These are phyloP conservation scores for Torulaspora maleeae DNA, from an alignment of 805 yeast genomes.

Conservation along the genomic window DNA sequence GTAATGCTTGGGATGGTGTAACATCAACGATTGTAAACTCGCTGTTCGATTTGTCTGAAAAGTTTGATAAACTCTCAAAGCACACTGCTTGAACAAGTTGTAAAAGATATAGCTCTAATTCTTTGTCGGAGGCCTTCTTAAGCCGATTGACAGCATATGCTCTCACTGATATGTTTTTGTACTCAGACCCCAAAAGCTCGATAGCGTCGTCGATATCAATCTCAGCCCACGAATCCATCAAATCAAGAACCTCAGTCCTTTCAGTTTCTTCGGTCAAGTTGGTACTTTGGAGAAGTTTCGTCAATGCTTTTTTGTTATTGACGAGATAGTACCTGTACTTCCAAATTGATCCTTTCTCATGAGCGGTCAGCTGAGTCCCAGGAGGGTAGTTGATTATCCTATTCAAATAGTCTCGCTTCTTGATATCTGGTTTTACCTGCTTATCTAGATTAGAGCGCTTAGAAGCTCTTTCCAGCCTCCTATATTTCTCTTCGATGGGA, in stretches of 20 bases:
- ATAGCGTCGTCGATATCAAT: constrained; percentile 81
- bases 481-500: constrained; percentile 83
- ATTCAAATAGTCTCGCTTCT: constrained; percentile 66
- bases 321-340: constrained; percentile 77
- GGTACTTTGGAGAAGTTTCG: constrained; percentile 81
- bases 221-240: constrained; percentile 65
- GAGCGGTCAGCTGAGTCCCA: constrained; percentile 71
- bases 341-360: constrained; percentile 87
- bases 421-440: constrained; percentile 85
- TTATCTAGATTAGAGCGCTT: constrained; percentile 71
- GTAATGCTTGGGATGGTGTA: constrained; percentile 19
- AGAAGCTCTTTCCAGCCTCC: constrained; percentile 78
- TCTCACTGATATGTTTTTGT: constrained; percentile 67
- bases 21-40: constrained; percentile 40
- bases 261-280: constrained; percentile 85
- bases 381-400: constrained; percentile 73
- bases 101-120: constrained; percentile 71
- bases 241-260: constrained; percentile 68
- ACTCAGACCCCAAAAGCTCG: constrained; percentile 76
- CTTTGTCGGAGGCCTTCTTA: constrained; percentile 71
- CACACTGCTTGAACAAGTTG: constrained; percentile 90
- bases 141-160: constrained; percentile 85
- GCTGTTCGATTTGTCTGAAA: constrained; percentile 30
- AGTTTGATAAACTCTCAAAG: constrained; percentile 49
- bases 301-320: constrained; percentile 61